Conservation (phyloP, 2,329 filamentous ascomycete genomes). For the Hypoxylon sp. region DNA sequence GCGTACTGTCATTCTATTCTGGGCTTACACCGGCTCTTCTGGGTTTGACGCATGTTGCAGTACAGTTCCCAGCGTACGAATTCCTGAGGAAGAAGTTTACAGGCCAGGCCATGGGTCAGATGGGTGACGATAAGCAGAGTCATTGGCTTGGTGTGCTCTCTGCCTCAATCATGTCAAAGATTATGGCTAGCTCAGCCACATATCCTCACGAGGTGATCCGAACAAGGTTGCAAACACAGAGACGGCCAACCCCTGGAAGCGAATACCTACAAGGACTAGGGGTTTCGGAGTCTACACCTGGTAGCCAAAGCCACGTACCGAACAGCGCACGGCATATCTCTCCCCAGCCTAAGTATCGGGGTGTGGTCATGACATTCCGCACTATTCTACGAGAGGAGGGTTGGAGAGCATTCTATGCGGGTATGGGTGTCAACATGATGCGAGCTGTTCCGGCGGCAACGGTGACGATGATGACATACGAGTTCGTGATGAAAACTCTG, state of each 20-base stretch:
- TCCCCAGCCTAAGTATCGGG: slow-evolving; percentile 74
- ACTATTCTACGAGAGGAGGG: slow-evolving; percentile 93
- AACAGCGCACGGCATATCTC: slow-evolving; percentile 40
- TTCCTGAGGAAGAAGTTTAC: slow-evolving; percentile 93
- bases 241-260: slow-evolving; percentile 74
- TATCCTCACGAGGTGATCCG: slow-evolving; percentile 98
- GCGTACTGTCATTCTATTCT: slow-evolving; percentile 92
- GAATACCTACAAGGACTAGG: slow-evolving; percentile 67
- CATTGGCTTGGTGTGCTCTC: slow-evolving; percentile 89
- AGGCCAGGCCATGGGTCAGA: slow-evolving; percentile 86
- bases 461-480: slow-evolving; percentile 97
- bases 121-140: slow-evolving; percentile 70
- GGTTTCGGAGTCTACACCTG: slow-evolving; percentile 59
- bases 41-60: slow-evolving; percentile 93
- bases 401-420: slow-evolving; percentile 96
- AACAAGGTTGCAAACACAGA: slow-evolving; percentile 93
- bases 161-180: slow-evolving; percentile 93
- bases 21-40: slow-evolving; percentile 92
- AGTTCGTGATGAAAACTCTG: slow-evolving; percentile 76
- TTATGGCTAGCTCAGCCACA: slow-evolving; percentile 93
- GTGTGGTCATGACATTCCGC: slow-evolving; percentile 84
- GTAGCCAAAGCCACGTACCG: slow-evolving; percentile 62
- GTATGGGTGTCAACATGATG: slow-evolving; percentile 98
- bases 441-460: slow-evolving; percentile 94
- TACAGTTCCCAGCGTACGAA: slow-evolving; percentile 97